These are phyloP conservation scores for Rutstroemia sydowiana DNA, from an alignment of 2,329 filamentous ascomycete species.

Conservation along the genomic window DNA sequence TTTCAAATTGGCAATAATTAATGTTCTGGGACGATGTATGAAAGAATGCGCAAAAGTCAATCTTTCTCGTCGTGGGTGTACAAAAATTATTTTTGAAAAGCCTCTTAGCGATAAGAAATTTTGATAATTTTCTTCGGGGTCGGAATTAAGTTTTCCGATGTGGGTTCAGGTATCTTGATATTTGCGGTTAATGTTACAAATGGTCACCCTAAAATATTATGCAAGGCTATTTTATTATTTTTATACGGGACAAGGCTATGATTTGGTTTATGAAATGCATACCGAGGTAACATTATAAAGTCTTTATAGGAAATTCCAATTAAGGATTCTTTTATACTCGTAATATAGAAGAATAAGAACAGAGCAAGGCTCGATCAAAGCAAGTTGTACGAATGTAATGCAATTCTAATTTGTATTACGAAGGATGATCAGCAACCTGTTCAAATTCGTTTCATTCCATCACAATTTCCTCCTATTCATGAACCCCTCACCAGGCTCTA, in stretches of 20 bases:
- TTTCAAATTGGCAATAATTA: background rate
- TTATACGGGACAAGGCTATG: background rate
- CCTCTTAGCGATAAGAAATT: constrained; percentile 6
- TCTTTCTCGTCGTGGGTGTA: constrained; percentile 1
- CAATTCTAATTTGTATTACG: too few relatives aligned
- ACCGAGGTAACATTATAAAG: too few relatives aligned
- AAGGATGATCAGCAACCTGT: too few relatives aligned
- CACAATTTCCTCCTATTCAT: too few relatives aligned
- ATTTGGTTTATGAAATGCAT: too few relatives aligned
- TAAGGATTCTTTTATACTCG: too few relatives aligned
- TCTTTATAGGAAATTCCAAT: too few relatives aligned
- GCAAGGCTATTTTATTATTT: background rate
- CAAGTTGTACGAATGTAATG: too few relatives aligned
- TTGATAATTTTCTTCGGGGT: constrained; percentile 11
- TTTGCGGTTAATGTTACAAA: background rate
- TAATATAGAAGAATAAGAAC: too few relatives aligned
- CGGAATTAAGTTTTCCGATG: constrained; percentile 1
- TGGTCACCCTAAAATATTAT: background rate
- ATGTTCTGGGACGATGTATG: background rate
- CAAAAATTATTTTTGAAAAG: background rate
- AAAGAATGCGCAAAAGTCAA: constrained; percentile 1
- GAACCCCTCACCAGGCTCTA: too few relatives aligned
- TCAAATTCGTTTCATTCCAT: too few relatives aligned
- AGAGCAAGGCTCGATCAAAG: too few relatives aligned
- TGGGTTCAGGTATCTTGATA: background rate